Percentiles rank a stretch among this genome's conserved stretches.
These are phyloP conservation scores for Claviceps pazoutovae DNA, from an alignment of 2,329 filamentous ascomycete genomes.

Conservation along the genomic window DNA sequence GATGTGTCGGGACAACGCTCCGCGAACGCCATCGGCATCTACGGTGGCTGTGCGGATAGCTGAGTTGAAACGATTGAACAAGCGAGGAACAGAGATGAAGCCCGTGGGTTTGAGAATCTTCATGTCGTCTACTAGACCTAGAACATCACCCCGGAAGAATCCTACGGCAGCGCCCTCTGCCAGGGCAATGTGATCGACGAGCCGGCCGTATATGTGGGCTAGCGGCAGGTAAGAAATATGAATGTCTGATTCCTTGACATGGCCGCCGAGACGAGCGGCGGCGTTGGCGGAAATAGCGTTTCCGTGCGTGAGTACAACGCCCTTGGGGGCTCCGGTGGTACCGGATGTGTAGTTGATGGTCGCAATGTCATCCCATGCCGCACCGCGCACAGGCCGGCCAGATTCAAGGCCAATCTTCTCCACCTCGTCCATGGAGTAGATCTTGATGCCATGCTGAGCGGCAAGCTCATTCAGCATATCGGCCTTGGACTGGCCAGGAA, in stretches of 20 bases:
- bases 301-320: slow-evolving; percentile 67
- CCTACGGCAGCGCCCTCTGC: slow-evolving; percentile 63
- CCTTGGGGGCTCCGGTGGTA: slow-evolving; percentile 71
- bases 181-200: slow-evolving; percentile 64
- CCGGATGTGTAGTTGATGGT: slow-evolving; percentile 90
- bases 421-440: slow-evolving; percentile 68
- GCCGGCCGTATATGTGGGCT: slow-evolving; percentile 84
- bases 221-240: slow-evolving; percentile 81
- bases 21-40: slow-evolving; percentile 65
- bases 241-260: slow-evolving; percentile 40
- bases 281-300: slow-evolving; percentile 65
- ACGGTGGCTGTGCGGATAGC: slow-evolving; percentile 70
- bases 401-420: slow-evolving; percentile 65
- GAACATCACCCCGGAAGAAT: slow-evolving; percentile 87
- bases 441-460: slow-evolving; percentile 55
- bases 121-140: slow-evolving; percentile 78
- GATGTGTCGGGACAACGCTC: slow-evolving; percentile 65
- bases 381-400: slow-evolving; percentile 56
- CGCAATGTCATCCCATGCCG: slow-evolving; percentile 59
- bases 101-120: slow-evolving; percentile 72
- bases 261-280: slow-evolving; percentile 41
- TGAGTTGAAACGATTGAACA: slow-evolving; percentile 81
- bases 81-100: slow-evolving; percentile 78
- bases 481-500: slow-evolving; percentile 62
- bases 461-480: slow-evolving; percentile 66